These are phyloP conservation scores for Shiraia bambusicola DNA, from an alignment of 2,329 filamentous ascomycete genomes.

Conservation along the genomic window DNA sequence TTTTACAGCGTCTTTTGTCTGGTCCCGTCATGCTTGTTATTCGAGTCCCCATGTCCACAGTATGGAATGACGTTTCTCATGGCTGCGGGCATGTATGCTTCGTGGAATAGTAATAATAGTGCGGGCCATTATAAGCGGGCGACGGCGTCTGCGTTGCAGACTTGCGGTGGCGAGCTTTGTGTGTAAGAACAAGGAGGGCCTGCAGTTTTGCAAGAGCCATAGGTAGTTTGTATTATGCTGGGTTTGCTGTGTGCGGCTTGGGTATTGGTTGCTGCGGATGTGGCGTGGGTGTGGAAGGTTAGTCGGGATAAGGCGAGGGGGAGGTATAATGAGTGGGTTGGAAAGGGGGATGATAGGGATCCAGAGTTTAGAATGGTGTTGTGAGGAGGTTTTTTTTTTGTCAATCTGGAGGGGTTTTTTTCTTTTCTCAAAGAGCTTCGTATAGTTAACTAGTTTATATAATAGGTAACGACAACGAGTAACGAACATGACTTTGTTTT, in stretches of 20 bases:
- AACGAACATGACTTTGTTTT: no score
- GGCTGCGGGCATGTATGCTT: slow-evolving; percentile 65
- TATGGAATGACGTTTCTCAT: slow-evolving; percentile 70
- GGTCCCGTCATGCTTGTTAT: no score
- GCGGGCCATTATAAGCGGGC: slow-evolving; percentile 71
- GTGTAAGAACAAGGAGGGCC: slow-evolving; percentile 59
- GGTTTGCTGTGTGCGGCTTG: slow-evolving; percentile 63
- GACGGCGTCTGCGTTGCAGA: slow-evolving; percentile 65
- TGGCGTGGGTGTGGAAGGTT: slow-evolving; percentile 63
- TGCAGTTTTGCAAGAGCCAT: slow-evolving; percentile 62
- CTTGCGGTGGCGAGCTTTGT: slow-evolving; percentile 65
- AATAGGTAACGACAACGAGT: no score
- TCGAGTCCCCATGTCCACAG: slow-evolving; percentile 55
- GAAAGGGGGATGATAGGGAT: slow-evolving; percentile 64
- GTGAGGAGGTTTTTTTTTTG: slow-evolving; percentile 35
- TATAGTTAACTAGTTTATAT: no score
- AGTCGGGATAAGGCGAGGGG: slow-evolving; percentile 63
- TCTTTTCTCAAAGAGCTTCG: no score
- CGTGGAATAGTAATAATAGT: slow-evolving; percentile 68
- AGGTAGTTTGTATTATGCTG: slow-evolving; percentile 62
- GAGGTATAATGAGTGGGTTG: slow-evolving; percentile 60
- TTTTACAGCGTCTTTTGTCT: no score
- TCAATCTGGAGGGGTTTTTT: no score
- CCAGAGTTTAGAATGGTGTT: slow-evolving; percentile 63
- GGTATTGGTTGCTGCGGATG: slow-evolving; percentile 63